Evolutionary conservation across 139 green algal species (phyloP), one percentile per base, ranked within the genome.

Genomic region (Volvox africanus): DNA sequence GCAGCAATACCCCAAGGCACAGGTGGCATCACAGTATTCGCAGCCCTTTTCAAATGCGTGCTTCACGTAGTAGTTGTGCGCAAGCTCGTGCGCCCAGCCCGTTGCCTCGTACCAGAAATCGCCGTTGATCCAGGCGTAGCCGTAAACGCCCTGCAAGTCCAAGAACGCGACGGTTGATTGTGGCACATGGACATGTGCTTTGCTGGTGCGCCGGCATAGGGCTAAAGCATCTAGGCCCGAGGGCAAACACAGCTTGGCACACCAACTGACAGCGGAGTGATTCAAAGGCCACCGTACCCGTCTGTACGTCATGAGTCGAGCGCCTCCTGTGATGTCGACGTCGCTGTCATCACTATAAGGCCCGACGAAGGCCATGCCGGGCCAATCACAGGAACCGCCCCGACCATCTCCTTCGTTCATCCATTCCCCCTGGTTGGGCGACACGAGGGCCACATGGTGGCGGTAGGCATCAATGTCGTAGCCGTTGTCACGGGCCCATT

Each of bases 31-130:
- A 13, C 68, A 65, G 77, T 93, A 93, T 69, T 86, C 76, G 83
- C 77, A 87, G 26, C 13, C 55, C 30, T 12, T 2, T 2, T 22
- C 69, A 68, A 16, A 30, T 1, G 91, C 87, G 62, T 94, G 92
- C 13, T 55, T 30, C 21, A 94, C 83, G 88, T 87, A 91, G 88
- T 92, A 92, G 92, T 94, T 94, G 92, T 94, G 92, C 24, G 22
- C 82, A 0, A 94, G 62, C 88, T 94, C 92, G 78, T 94, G 92
- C 2, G 89, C 68, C 91, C 91, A 93, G 24, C 30, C 22, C 61
- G 89, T 55, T 6, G 61, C 81, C 11, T 68, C 20, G 35, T 37
- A 6, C 87, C 80, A 92, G 44, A 50, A 24, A 80, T 92, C 91
- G 1, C 91, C 91, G 26, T 62, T 67, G 2, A 93, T 21, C 91